phyloP scores from a whole-genome alignment of 1,284 basidiomycete genomes.

The Moniliophthora roreri region DNA sequence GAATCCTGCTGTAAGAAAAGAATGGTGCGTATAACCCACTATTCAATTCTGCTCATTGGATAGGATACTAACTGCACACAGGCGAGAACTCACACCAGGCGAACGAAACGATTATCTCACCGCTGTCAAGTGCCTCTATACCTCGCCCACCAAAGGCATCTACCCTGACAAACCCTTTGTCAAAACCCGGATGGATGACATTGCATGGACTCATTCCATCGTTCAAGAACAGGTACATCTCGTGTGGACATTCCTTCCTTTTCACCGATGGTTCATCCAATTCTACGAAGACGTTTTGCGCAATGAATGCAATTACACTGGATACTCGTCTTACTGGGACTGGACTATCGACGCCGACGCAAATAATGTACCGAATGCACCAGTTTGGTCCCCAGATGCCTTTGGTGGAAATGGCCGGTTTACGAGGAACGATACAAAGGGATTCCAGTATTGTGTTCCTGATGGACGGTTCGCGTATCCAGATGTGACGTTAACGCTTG shows the following conservation, averaged over 20 bases:
- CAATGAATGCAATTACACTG: conserved; percentile 1
- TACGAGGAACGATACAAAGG: background rate
- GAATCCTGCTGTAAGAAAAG: background rate
- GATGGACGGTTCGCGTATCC: conserved; percentile 1
- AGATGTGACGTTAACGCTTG: background rate
- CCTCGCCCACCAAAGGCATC: background rate
- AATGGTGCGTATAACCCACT: background rate
- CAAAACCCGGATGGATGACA: background rate
- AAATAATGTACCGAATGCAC: background rate
- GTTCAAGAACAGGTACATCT: background rate
- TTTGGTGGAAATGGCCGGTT: conserved; percentile 4
- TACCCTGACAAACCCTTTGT: background rate
- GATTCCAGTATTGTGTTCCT: background rate
- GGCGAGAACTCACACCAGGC: background rate
- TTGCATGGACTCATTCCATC: background rate
- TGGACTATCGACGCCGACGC: conserved; percentile 5
- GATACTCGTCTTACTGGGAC: conserved; percentile 4
- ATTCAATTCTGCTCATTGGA: background rate
- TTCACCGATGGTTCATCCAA: conserved; percentile 2
- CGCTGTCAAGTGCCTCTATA: background rate
- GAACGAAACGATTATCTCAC: background rate
- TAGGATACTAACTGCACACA: background rate
- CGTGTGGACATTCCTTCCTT: conserved; percentile 4
- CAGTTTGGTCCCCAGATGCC: background rate
- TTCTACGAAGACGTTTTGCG: background rate